These are phyloP conservation scores for Penicillium griseofulvum DNA, from an alignment of 2,329 filamentous ascomycete genomes.

Conservation along the genomic window DNA sequence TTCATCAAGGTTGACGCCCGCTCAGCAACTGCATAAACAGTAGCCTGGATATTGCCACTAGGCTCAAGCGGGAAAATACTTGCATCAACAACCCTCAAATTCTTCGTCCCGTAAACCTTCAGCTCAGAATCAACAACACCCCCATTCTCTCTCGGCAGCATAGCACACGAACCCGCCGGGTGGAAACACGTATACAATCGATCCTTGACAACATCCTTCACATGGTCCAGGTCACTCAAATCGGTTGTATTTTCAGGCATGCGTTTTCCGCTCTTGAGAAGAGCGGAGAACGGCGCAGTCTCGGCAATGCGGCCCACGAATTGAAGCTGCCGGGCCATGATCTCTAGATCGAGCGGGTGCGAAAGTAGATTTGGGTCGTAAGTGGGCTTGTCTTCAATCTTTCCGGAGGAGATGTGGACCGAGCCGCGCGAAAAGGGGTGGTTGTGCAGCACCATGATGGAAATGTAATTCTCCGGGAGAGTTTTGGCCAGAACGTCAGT, in stretches of 20 bases:
- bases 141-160: slow-evolving; percentile 29
- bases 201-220: slow-evolving; percentile 23
- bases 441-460: slow-evolving; percentile 19
- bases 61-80: slow-evolving; percentile 37
- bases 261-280: slow-evolving; percentile 17
- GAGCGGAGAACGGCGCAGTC: slow-evolving; percentile 18
- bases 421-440: slow-evolving; percentile 37
- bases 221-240: slow-evolving; percentile 16
- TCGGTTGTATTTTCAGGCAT: slow-evolving; percentile 7
- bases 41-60: slow-evolving; percentile 37
- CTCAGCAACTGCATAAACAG: slow-evolving; percentile 38
- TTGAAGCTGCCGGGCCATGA: slow-evolving; percentile 35
- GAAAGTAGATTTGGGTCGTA: slow-evolving; percentile 49
- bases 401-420: slow-evolving; percentile 31
- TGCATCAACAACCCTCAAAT: slow-evolving; percentile 37
- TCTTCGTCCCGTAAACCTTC: slow-evolving; percentile 30
- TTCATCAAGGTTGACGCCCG: slow-evolving; percentile 30
- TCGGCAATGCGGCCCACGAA: slow-evolving; percentile 23
- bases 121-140: slow-evolving; percentile 31
- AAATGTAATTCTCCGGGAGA: slow-evolving; percentile 21
- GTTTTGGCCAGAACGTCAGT: slow-evolving; percentile 13
- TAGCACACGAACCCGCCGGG: slow-evolving; percentile 32
- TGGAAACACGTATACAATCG: slow-evolving; percentile 28
- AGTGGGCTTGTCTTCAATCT: slow-evolving; percentile 36
- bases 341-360: slow-evolving; percentile 43